Evolutionary conservation across 805 yeast species (phyloP).

Genomic region (Helenozyma baotianmanensis): DNA sequence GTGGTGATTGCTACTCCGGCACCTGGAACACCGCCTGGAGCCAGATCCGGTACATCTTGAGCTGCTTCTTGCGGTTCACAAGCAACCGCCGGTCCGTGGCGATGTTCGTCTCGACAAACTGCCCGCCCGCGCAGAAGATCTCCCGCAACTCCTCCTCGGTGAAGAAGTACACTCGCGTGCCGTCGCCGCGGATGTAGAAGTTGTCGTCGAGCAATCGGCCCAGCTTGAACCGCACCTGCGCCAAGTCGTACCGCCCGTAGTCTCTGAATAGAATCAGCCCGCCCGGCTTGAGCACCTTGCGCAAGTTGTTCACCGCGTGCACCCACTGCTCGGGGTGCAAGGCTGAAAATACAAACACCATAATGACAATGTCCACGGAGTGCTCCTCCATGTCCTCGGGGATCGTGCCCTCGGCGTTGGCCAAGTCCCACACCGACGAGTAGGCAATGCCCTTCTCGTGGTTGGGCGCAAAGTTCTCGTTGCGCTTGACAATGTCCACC

Average conservation of each 20-base stretch:
- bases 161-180: slow-evolving; percentile 95
- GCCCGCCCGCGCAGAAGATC: slow-evolving; percentile 51
- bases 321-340: slow-evolving; percentile 89
- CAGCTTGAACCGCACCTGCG: slow-evolving; percentile 90
- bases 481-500: slow-evolving; percentile 71
- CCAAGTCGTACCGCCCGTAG: slow-evolving; percentile 92
- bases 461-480: slow-evolving; percentile 55
- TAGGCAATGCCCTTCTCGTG: slow-evolving; percentile 48
- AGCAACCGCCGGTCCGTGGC: slow-evolving; percentile 88
- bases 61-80: slow-evolving; percentile 85
- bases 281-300: slow-evolving; percentile 81
- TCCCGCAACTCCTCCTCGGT: slow-evolving; percentile 84
- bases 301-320: slow-evolving; percentile 67
- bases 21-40: slow-evolving; percentile 76
- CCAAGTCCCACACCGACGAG: slow-evolving; percentile 94
- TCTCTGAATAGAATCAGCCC: slow-evolving; percentile 88
- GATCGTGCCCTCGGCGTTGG: slow-evolving; percentile 63
- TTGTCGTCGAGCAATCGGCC: slow-evolving; percentile 84
- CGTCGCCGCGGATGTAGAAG: slow-evolving; percentile 95
- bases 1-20: slow-evolving; percentile 13
- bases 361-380: slow-evolving; percentile 86
- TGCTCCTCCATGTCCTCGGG: slow-evolving; percentile 82
- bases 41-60: slow-evolving; percentile 97
- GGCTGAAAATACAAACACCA: slow-evolving; percentile 93
- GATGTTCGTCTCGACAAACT: slow-evolving; percentile 66